Conservation (phyloP, 2,329 filamentous ascomycete genomes). For the Diaporthe citri region DNA sequence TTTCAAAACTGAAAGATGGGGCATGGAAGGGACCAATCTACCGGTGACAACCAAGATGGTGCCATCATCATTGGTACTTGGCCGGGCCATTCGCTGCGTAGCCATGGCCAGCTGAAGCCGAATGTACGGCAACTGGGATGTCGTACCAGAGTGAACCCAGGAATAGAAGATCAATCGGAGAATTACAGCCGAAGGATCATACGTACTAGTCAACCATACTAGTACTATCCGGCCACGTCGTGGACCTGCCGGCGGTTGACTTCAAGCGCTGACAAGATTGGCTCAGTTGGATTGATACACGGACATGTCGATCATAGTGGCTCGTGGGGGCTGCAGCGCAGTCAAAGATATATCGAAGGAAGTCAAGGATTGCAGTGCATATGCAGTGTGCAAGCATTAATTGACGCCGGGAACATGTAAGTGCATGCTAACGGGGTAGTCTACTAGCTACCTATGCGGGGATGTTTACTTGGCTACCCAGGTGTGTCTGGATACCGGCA, state of each 20-base stretch:
- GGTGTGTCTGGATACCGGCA: not conserved
- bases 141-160: not conserved
- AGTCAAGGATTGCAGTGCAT: too few species aligned
- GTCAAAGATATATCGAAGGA: too few species aligned
- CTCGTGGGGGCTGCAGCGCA: too few species aligned
- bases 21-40: not conserved
- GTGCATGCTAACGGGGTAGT: too few species aligned
- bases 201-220: not conserved
- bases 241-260: not conserved
- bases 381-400: too few species aligned
- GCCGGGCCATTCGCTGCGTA: not conserved
- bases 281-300: too few species aligned
- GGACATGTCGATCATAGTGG: too few species aligned
- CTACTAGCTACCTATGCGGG: too few species aligned
- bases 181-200: not conserved
- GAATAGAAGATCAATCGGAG: not conserved
- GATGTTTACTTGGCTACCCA: too few species aligned
- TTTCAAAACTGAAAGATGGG: not conserved
- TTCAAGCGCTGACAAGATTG: too few species aligned
- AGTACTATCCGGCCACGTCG: not conserved
- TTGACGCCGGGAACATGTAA: too few species aligned
- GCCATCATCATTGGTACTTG: not conserved
- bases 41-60: not conserved
- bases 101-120: not conserved
- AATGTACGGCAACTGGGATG: not conserved